Conservation (phyloP, 441 rosid genomes). For the Pelargonium australe region DNA sequence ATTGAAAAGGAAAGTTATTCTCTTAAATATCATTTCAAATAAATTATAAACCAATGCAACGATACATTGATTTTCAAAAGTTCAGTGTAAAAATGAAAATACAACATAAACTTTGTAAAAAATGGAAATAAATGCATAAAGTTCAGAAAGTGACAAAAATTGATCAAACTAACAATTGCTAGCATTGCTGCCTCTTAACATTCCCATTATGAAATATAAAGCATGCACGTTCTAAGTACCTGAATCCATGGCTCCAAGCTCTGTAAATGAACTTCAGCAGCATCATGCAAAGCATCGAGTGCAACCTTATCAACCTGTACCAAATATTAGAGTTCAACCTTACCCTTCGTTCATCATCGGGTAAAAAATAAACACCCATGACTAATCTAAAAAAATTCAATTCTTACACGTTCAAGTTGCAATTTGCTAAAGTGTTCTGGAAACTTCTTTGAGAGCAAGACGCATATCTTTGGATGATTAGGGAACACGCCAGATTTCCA, state of each 20-base stretch:
- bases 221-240: constrained; percentile 33
- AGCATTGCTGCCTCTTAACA: background rate
- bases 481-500: constrained; percentile 97
- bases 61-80: background rate
- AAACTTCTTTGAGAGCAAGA: constrained; percentile 85
- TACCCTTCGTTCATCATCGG: constrained; percentile 6
- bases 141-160: background rate
- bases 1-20: background rate
- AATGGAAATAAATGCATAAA: background rate
- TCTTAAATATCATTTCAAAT: background rate
- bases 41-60: background rate
- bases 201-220: background rate
- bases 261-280: constrained; percentile 86
- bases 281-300: constrained; percentile 78
- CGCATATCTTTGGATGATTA: constrained; percentile 75
- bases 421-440: constrained; percentile 93
- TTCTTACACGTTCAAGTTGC: constrained; percentile 93
- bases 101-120: background rate
- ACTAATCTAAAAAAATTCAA: constrained; percentile 9
- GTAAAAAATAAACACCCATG: background rate
- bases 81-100: background rate
- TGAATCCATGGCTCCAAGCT: constrained; percentile 97
- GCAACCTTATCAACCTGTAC: constrained; percentile 84
- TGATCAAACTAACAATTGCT: background rate
- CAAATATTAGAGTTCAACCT: constrained; percentile 20